Percentiles rank a stretch among this genome's conserved stretches.
phyloP scores from a whole-genome alignment of 1,139 yeast genomes.

The Debaryomycetaceae sp. region DNA sequence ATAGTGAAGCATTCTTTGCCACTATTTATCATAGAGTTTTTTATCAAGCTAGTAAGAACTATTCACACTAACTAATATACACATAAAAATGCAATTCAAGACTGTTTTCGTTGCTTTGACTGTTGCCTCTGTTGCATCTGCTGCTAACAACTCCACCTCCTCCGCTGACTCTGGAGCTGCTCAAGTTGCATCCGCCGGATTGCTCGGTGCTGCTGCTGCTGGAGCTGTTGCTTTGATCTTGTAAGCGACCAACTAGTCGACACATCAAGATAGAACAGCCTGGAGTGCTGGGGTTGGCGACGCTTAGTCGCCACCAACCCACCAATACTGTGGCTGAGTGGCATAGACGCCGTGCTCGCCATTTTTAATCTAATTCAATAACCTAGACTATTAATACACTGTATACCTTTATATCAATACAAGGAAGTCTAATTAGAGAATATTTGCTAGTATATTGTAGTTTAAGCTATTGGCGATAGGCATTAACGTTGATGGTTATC shows the following conservation, averaged over 20 bases:
- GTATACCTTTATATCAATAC: neutral
- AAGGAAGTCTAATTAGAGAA: neutral
- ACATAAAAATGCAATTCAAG: slow-evolving; percentile 8
- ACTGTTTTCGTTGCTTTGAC: slow-evolving; percentile 8
- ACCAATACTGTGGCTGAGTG: neutral
- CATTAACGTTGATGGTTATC: too few relatives aligned
- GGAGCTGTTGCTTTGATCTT: slow-evolving; percentile 30
- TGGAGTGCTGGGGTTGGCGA: neutral
- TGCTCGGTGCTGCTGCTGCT: slow-evolving; percentile 26
- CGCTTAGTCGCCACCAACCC: neutral
- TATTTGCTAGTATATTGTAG: neutral
- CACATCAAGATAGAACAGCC: neutral
- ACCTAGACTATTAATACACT: neutral
- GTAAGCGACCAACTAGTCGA: slow-evolving; percentile 11
- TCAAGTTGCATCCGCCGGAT: slow-evolving; percentile 19
- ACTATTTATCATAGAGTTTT: neutral
- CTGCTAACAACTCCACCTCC: slow-evolving; percentile 6
- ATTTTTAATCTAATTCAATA: neutral
- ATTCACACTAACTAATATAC: slow-evolving; percentile 4
- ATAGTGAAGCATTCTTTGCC: slow-evolving; percentile 1
- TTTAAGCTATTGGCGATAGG: neutral
- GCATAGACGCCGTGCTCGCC: neutral
- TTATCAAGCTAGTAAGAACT: neutral
- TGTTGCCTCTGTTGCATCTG: slow-evolving; percentile 8
- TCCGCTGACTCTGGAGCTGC: slow-evolving; percentile 13